These are phyloP conservation scores for Hydrangea macrophylla DNA, from an alignment of 148 eudicot species.

Conservation along the genomic window DNA sequence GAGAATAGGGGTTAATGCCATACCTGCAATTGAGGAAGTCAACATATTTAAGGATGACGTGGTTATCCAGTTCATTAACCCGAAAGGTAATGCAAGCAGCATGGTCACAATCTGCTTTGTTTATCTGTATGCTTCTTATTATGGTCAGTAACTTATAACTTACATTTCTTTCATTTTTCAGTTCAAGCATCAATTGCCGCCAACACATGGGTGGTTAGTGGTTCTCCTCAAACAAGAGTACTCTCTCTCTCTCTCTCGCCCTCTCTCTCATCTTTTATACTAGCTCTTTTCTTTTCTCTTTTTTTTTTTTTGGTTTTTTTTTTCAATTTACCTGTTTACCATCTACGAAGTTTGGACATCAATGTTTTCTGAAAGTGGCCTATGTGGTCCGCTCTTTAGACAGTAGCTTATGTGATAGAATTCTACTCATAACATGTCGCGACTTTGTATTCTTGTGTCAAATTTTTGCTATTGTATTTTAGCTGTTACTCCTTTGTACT, in stretches of 20 bases:
- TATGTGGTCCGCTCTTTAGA: no score
- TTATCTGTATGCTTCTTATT: neutral
- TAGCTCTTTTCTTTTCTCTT: no score
- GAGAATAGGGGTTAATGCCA: slow-evolving; percentile 83
- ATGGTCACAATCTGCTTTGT: neutral
- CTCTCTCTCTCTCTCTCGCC: slow-evolving; percentile 7
- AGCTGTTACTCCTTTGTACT: neutral
- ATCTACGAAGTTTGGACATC: no score
- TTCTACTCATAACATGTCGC: no score
- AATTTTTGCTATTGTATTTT: neutral
- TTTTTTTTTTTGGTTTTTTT: no score
- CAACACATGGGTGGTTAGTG: slow-evolving; percentile 96
- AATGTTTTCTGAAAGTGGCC: no score
- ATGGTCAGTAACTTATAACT: neutral
- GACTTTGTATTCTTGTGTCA: no score
- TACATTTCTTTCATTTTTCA: slow-evolving; percentile 27
- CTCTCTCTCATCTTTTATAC: no score
- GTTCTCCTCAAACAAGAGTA: slow-evolving; percentile 90
- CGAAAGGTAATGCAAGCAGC: slow-evolving; percentile 68
- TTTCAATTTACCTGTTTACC: no score
- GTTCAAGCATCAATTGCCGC: slow-evolving; percentile 93
- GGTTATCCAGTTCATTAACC: slow-evolving; percentile 76
- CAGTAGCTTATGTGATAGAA: no score
- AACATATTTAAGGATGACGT: slow-evolving; percentile 85
- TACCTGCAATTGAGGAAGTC: slow-evolving; percentile 88